Evolutionary conservation across 176 grass and related monocot species (phyloP), one percentile per base, ranked within the genome.

Genomic region (Canna indica): DNA sequence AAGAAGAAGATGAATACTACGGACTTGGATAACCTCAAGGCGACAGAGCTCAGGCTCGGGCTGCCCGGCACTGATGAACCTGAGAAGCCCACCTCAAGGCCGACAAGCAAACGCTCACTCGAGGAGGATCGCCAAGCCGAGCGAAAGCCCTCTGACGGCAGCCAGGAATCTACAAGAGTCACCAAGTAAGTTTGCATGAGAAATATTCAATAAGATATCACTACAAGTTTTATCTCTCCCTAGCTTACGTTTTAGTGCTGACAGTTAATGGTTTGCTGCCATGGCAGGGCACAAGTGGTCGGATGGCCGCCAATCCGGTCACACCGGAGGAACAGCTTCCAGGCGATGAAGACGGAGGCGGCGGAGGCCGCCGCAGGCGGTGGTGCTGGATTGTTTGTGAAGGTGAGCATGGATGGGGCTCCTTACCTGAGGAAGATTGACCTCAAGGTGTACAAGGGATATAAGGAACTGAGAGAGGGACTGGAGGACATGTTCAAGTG

Each of bases 281-380:
- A 47, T 77, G 64, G n/a, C 81, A 97, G 94, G 78, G 88, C 86
- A 32, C 93, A 87, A 85, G 79, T 97, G 1, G 86, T 97, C 25
- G 93, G 93, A 2, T 97, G 93, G 93, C 93, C 93, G 36, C 93
- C 93, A 1, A 79, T 97, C 59, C 73, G 88, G 71, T 77, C 88
- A 8, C 92, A 92, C 81, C 83, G 93, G 86, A 97, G 90, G 82
- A 92, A 83, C 84, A 91, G 81, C 73, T 84, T 96, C 85, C 83
- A 84, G 39, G 47, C 80, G 7, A 89, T 45, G 82, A 76, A 79
- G 27, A 47, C 53, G 4, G 71, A 65, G 77, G 72, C 65, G 63
- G 67, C 57, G 56, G 59, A 32, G 65, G 75, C 61, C 18, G 64
- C 56, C 1, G 27, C 46, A n/a, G 34, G 29, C 35, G 56, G 76